Evolutionary conservation across 768 basidiomycete species (phyloP).

Genomic region (Phlebiopsis flavidoalba): DNA sequence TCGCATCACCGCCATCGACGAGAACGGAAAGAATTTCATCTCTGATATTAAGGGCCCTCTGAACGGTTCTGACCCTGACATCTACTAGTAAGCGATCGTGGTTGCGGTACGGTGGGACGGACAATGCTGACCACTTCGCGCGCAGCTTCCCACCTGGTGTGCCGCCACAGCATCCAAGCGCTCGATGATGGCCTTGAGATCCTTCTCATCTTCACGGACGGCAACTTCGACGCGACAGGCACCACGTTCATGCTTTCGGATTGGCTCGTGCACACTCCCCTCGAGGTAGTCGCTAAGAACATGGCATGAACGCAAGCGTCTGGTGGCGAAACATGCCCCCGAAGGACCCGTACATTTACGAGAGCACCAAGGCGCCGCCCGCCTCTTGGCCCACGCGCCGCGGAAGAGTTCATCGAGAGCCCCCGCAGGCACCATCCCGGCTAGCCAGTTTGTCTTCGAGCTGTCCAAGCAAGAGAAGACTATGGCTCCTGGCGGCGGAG

Average conservation of each 20-base stretch:
- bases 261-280: conserved; percentile 25
- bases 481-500: conserved; percentile 19
- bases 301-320: conserved; percentile 17
- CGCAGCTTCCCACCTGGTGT: conserved; percentile 21
- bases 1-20: conserved; percentile 21
- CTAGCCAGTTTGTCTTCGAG: conserved; percentile 18
- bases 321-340: conserved; percentile 16
- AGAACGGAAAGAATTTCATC: conserved; percentile 18
- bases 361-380: conserved; percentile 16
- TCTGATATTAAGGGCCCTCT: conserved; percentile 20
- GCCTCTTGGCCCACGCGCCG: conserved; percentile 14
- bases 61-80: conserved; percentile 18
- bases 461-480: conserved; percentile 18
- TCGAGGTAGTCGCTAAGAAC: conserved; percentile 23
- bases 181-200: conserved; percentile 22
- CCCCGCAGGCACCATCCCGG: conserved; percentile 16
- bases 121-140: neutral
- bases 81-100: conserved; percentile 18
- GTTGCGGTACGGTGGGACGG: neutral
- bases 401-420: conserved; percentile 14
- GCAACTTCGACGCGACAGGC: conserved; percentile 24
- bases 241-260: conserved; percentile 27
- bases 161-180: conserved; percentile 23
- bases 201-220: conserved; percentile 24
- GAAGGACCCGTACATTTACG: conserved; percentile 22